Percentiles rank a stretch among this genome's conserved stretches.
Evolutionary conservation across 805 yeast genomes (phyloP).

Genomic region (Yarrowia keelungensis): DNA sequence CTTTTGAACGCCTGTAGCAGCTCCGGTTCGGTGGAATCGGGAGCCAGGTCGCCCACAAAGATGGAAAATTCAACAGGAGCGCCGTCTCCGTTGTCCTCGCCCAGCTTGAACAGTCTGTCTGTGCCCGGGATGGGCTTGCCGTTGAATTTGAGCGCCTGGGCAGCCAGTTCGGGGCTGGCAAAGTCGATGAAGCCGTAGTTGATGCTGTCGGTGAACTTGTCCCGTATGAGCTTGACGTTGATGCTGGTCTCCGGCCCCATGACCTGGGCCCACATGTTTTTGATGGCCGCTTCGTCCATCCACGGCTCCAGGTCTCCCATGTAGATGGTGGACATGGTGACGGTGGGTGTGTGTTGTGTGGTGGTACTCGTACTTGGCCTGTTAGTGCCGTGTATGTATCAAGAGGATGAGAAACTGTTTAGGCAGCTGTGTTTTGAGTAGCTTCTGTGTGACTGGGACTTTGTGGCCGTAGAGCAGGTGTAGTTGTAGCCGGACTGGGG

Average conservation of each 20-base stretch:
- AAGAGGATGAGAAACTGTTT: too few relatives aligned
- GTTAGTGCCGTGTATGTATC: conserved; percentile 5
- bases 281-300: conserved; percentile 77
- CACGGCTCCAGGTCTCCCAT: conserved; percentile 91
- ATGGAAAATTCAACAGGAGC: conserved; percentile 64
- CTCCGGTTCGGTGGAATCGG: conserved; percentile 71
- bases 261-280: conserved; percentile 67
- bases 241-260: conserved; percentile 62
- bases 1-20: conserved; percentile 70
- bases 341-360: background rate
- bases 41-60: conserved; percentile 85
- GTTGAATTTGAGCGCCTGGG: conserved; percentile 68
- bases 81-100: conserved; percentile 50
- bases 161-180: conserved; percentile 63
- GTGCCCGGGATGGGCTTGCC: conserved; percentile 74
- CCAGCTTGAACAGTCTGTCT: conserved; percentile 65
- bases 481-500: too few relatives aligned
- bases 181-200: conserved; percentile 88
- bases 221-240: conserved; percentile 75
- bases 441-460: too few relatives aligned
- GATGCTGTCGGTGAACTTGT: conserved; percentile 60
- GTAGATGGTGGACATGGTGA: conserved; percentile 45
- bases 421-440: too few relatives aligned
- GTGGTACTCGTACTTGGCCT: background rate
- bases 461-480: too few relatives aligned